Percentiles rank a stretch among this genome's conserved stretches.
Conservation (phyloP, 2,329 filamentous ascomycete species). For the Mycosphaerella sp. region DNA sequence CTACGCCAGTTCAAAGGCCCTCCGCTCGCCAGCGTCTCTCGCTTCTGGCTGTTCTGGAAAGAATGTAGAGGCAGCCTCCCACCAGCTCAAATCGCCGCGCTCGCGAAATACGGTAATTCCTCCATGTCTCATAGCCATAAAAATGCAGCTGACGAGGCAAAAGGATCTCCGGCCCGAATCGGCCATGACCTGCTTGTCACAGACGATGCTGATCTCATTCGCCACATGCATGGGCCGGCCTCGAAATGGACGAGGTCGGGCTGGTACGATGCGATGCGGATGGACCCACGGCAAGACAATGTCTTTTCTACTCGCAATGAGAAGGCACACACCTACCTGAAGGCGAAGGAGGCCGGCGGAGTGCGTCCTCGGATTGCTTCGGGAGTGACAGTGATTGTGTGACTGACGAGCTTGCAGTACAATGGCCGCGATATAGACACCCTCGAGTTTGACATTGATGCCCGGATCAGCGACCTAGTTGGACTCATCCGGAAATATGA, state of each 20-base stretch:
- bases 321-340: constrained; percentile 41
- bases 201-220: constrained; percentile 45
- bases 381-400: constrained; percentile 4
- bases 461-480: constrained; percentile 44
- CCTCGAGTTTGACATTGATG: constrained; percentile 47
- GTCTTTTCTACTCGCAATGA: constrained; percentile 50
- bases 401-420: constrained; percentile 38
- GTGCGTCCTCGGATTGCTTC: constrained; percentile 32
- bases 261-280: constrained; percentile 47
- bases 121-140: not conserved
- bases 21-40: constrained; percentile 21
- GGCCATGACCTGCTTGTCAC: constrained; percentile 48
- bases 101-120: constrained; percentile 27
- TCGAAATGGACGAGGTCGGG: constrained; percentile 29
- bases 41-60: constrained; percentile 30
- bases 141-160: not conserved
- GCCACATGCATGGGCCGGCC: constrained; percentile 39
- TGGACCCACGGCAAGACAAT: constrained; percentile 51
- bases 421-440: constrained; percentile 50
- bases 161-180: constrained; percentile 42
- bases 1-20: constrained; percentile 29
- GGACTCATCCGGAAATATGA: constrained; percentile 40
- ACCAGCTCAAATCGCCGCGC: constrained; percentile 21
- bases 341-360: constrained; percentile 49
- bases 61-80: constrained; percentile 19